Evolutionary conservation across 768 basidiomycete genomes (phyloP), one percentile per base, ranked within the genome.

Genomic region (Mycena pura): DNA sequence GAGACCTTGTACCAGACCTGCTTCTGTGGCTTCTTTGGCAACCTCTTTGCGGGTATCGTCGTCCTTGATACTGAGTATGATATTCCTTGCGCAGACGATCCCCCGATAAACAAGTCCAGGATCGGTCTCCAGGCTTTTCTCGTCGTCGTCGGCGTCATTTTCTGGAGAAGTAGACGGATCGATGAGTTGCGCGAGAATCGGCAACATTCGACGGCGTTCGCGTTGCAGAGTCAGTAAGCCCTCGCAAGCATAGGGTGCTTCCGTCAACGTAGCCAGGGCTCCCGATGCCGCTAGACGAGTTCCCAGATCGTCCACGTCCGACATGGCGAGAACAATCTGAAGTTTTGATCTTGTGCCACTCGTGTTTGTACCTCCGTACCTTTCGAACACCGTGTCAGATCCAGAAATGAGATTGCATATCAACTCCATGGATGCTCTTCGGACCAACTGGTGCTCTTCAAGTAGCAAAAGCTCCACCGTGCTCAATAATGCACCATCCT

Each of bases 211-310:
- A 59, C 83, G 84, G 29, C 82, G 83, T 57, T 92, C 88, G 41
- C 74, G 75, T 69, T 93, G 87, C 25, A 95, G 82, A 31, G 80
- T 77, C 15, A 88, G 70, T n/a, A 96, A 75, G 3, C 80, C 77
- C 6, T 74, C 70, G 69, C 93, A 95, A 11, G 86, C 87, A 28
- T 76, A 76, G 1, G 82, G 78, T 0, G 87, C 84, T 24, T 82
- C 78, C 1, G 90, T 90, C 54, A 99, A 74, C 27, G 88, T 89
- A 5, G 96, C 95, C 38, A 98, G 78, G 3, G 95, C 92, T 17
- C 96, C 96, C 0, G 92, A 88, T 1, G 96, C 93, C n/a, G 96
- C 96, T 15, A 93, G 72, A 31, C 91, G 85, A 3, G 96, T 99
- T 7, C 86, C 85, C 9, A 88, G 50, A 76, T 99, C 97, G 24